phyloP scores from a whole-genome alignment of 192 early-diverging fungal species.

The Entomortierella lignicola region DNA sequence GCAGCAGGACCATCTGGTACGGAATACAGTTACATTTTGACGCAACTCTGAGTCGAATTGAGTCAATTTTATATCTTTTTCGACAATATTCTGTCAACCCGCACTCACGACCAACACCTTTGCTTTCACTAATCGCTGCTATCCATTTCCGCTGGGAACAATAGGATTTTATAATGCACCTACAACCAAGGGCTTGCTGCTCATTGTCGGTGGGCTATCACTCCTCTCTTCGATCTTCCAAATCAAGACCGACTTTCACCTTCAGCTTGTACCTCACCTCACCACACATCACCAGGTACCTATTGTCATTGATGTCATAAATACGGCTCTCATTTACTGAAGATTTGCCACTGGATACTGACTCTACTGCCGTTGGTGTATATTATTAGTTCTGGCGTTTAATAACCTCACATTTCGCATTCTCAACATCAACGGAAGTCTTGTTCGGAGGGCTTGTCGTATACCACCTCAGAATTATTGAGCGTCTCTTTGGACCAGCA shows the following conservation, averaged over 20 bases:
- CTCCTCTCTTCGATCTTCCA: conserved; percentile 62
- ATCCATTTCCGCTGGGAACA: background rate
- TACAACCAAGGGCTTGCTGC: conserved; percentile 64
- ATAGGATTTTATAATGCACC: conserved; percentile 75
- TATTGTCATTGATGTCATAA: too few relatives aligned
- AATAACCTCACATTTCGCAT: conserved; percentile 64
- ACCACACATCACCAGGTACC: conserved; percentile 69
- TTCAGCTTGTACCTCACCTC: conserved; percentile 69
- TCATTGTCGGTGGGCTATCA: conserved; percentile 61
- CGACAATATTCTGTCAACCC: background rate
- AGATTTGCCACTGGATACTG: too few relatives aligned
- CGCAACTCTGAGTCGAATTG: conserved; percentile 17
- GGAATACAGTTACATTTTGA: conserved; percentile 1
- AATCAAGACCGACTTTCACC: conserved; percentile 62
- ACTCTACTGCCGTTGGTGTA: background rate
- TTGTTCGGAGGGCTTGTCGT: conserved; percentile 70
- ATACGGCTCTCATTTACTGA: too few relatives aligned
- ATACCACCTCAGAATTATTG: conserved; percentile 69
- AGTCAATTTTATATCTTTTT: background rate
- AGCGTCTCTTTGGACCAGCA: conserved; percentile 69
- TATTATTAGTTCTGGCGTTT: conserved; percentile 69
- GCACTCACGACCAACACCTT: background rate
- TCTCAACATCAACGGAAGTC: conserved; percentile 67
- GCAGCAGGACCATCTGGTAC: conserved; percentile 48
- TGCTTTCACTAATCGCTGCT: too few relatives aligned